Base-by-base conservation (phyloP, 306 rosid genomes). In the Cicer yamashitae region DNA sequence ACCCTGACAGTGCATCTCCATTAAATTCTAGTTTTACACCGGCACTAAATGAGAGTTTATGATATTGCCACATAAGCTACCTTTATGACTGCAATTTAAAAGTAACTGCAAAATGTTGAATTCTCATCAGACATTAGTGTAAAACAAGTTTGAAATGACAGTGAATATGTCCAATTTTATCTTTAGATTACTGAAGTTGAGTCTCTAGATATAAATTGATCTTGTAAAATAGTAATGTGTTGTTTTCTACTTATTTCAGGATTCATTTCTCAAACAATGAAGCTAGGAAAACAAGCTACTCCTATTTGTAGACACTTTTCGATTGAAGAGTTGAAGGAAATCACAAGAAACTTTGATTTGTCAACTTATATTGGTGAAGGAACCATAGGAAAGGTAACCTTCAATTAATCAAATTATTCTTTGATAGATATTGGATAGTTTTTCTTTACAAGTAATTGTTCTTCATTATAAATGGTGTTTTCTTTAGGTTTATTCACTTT, bases 321-420 rank as follows among this genome's bases (percentile, higher is more conserved):
- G 12, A 77, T 84, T 52, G 91, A 91, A 79, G 92, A 89, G 81
- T 82, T 93, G 87, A 91, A 82, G 83, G 97, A 87, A 80, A 90
- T 87, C 40, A 89, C 98, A 14, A 82, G 84, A 46, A 81, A 86
- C 76, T 93, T 93, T 20, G 72, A 84, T 43, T 41, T 59, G 15
- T 89, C 96, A 37, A 80, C 84, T 81, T 85, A 75, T 79, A 65
- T 93, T 72, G 97, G 97, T 73, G 94, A 93, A 88, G 98, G 97
- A 83, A 87, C 96, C 73, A 44, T 79, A 47, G 97, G 98, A 81
- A 88, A 88, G 98, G 97, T 93, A 91, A 8, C 74, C 37, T 37
- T 50, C 46, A 66, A 68, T 54, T 54, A 47, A 74, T 30, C 46
- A 72, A 38, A 52, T 18, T 69, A 72, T 18, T 62, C 71, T 64